Evolutionary conservation across 768 basidiomycete species (phyloP), one percentile per base, ranked within the genome.

Genomic region (Tremella fuciformis): DNA sequence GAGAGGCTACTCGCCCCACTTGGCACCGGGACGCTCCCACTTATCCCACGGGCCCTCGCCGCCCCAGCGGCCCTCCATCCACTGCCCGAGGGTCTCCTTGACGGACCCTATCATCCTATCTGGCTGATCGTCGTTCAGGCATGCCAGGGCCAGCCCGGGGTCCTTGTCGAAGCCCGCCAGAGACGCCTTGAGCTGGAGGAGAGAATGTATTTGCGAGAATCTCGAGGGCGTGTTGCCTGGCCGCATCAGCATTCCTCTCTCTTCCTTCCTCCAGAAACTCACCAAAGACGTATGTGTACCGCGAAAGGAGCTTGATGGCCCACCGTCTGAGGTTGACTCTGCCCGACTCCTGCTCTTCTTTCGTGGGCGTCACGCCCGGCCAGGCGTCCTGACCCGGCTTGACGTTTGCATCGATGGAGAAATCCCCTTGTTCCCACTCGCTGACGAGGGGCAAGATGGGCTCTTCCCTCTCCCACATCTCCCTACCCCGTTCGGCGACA

Each of bases 61-160:
- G 22, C 66, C 70, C 51, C 65, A 76, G 15, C 64, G 52, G n/a
- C 50, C 52, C 22, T 65, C 54, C 59, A 72, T 69, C 74, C 74
- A 76, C 0, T 51, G 49, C 1, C 60, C 62, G 18, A 70, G 57
- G 15, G 61, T 41, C 13, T 41, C 47, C 19, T 42, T 26, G 15
- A 58, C 55, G 19, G 37, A 9, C 0, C 47, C 65, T 16, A 38
- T 44, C 1, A 29, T 53, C 7, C 38, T 39, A 16, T 68, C 69
- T 11, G 65, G 55, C 38, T 64, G 65, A 56, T 76, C 71, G 54
- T 76, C 75, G 44, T 76, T 76, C 13, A 76, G 34, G 46, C 75
- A 76, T 21, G 55, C 62, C 63, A 74, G 58, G 1, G 69, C 65
- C 8, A 71, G 21, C 11, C 66, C 52, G 8, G 50, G 48, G 1